Conservation (phyloP, 2,329 filamentous ascomycete species). For the Diaporthe nobilis region DNA sequence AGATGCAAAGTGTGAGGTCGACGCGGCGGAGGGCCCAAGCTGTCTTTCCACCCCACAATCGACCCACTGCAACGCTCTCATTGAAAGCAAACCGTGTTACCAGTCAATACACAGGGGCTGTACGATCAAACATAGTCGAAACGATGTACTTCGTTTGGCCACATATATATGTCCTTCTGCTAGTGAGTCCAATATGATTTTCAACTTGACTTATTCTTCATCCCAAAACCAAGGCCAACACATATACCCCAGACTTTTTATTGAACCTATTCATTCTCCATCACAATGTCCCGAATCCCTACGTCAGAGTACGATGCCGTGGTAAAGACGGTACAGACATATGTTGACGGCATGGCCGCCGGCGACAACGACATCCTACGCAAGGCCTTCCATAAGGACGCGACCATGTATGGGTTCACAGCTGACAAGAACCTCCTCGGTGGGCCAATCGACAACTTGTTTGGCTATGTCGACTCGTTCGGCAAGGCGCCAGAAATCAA, state of each 20-base stretch:
- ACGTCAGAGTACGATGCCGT: slow-evolving; percentile 20
- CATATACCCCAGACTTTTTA: background rate
- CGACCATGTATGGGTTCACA: slow-evolving; percentile 6
- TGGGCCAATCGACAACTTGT: background rate
- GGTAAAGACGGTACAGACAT: background rate
- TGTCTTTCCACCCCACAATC: background rate
- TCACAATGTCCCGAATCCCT: background rate
- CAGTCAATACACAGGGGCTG: background rate
- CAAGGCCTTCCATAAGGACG: slow-evolving; percentile 9
- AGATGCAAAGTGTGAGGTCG: background rate
- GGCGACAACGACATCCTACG: slow-evolving; percentile 10
- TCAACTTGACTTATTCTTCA: background rate
- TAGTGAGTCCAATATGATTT: background rate
- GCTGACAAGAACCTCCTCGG: background rate
- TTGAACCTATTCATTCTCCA: too few species aligned
- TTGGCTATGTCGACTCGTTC: background rate
- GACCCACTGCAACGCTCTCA: background rate
- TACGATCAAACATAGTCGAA: slow-evolving; percentile 13
- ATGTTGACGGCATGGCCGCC: slow-evolving; percentile 3
- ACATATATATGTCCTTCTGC: background rate
- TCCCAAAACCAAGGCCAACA: background rate
- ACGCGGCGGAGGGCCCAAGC: background rate
- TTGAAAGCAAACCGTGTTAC: background rate
- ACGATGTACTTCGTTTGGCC: background rate
- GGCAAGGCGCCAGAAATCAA: background rate